Evolutionary conservation across 495 filamentous ascomycete species (phyloP), one percentile per base, ranked within the genome.

Genomic region (Lasiosphaeriaceae sp.): DNA sequence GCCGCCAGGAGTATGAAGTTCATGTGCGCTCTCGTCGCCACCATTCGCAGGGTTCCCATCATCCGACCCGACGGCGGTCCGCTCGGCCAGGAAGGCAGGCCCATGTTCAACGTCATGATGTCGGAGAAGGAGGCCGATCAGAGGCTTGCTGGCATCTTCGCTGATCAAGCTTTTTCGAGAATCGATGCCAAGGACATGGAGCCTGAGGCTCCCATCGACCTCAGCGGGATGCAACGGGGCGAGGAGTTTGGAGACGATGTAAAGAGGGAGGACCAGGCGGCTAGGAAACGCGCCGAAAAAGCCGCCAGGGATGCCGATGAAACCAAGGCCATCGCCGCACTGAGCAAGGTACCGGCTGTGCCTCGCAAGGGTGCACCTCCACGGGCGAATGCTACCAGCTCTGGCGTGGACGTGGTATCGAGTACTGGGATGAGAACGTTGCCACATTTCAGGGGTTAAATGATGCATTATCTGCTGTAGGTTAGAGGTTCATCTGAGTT

Each of bases 1-100:
- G 78, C 84, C 14, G 75, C 85, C 19, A 82, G 90, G 24, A 80
- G 87, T 50, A 89, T 84, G 58, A 91, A 89, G 68, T 89, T 94
- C 73, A 88, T 92, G 82, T 90, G 86, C 66, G 89, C 89, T 6
- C 70, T 93, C 16, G 80, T 92, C 20, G 71, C 86, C 8, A 84
- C 89, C 20, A 70, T 90, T 12, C 80, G 85, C 61, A 86, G 83
- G 70, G 76, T 93, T 19, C 85, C 84, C 2, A 87, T 93, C 59
- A 82, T 84, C 54, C 79, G 72, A 26, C 86, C 88, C 50, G 86
- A 84, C 24, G 83, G 72, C 31, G 80, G 77, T 12, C 77, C 71
- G 22, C 60, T 84, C 0, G 86, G 86, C 21, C 77, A 77, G 57
- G 67, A 69, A 24, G 75, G 75, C 14, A 78, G 83, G 43, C 86